Conservation (phyloP, 2,329 filamentous ascomycete genomes). For the Aspergillus uvarum region DNA sequence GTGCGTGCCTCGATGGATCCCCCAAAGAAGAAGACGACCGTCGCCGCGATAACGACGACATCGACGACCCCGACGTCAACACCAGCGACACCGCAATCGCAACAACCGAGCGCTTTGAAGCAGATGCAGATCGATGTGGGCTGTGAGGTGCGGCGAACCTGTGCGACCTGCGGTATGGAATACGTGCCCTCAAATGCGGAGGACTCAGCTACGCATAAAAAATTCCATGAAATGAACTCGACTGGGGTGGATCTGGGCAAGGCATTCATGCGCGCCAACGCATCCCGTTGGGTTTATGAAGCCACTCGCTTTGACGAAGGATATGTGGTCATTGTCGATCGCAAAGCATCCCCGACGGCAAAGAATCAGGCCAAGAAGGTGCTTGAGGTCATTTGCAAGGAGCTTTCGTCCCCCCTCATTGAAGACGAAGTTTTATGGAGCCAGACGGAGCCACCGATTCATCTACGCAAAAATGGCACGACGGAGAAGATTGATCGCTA, state of each 20-base stretch:
- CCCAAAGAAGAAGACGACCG: constrained; percentile 34
- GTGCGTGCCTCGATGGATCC: constrained; percentile 42
- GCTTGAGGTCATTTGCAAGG: constrained; percentile 62
- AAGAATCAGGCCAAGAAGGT: constrained; percentile 56
- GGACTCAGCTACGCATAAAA: constrained; percentile 62
- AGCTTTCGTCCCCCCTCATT: constrained; percentile 62
- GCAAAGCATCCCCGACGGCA: constrained; percentile 52
- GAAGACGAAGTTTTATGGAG: constrained; percentile 59
- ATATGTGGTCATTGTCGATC: constrained; percentile 59
- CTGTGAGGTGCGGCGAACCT: constrained; percentile 56
- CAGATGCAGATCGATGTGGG: constrained; percentile 64
- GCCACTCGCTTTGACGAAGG: constrained; percentile 50
- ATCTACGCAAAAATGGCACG: constrained; percentile 31
- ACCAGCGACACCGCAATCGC: constrained; percentile 24
- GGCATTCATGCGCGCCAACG: constrained; percentile 54
- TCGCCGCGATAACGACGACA: background rate
- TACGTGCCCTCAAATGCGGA: constrained; percentile 63
- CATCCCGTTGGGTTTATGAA: constrained; percentile 54
- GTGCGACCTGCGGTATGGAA: constrained; percentile 64
- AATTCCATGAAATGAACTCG: constrained; percentile 62
- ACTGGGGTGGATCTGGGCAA: constrained; percentile 63
- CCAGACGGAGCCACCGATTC: constrained; percentile 43
- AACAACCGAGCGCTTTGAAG: constrained; percentile 43
- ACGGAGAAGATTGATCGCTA: constrained; percentile 51
- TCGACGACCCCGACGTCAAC: constrained; percentile 5